Base-by-base conservation (phyloP, 345 rosid genomes). In the Litchi chinensis region DNA sequence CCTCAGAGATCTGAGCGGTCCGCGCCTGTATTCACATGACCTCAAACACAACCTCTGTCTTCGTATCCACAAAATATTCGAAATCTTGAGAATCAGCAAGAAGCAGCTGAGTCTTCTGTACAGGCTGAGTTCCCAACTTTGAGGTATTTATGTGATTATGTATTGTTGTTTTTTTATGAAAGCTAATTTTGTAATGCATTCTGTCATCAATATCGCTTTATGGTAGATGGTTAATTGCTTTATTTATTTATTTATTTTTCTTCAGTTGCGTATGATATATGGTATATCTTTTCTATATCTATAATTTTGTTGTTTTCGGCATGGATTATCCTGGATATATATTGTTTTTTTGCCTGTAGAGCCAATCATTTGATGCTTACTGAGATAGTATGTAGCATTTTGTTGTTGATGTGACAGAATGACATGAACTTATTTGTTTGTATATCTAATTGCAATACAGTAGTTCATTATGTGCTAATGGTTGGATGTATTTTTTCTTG, bases 1-100 rank as follows among this genome's bases (percentile, higher is more conserved):
- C 99, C 99, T 81, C 95, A 88, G 82, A 91, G 98, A 85, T 74
- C 97, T 5, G 98, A 97, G 86, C 89, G 90, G 79, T 84, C 98
- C 48, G 94, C 97, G 44, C 98, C 98, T 66, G 94, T 93, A 83
- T 91, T 96, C 76, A 97, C 99, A 37, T 97, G 97, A 79, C 97
- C 93, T 54, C 98, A 94, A 85, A 90, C 99, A 59, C 98, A 93
- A 76, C 98, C 98, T 59, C 81, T 94, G 86, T 28, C 98, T 18
- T 91, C 95, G 40, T 92, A 87, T 88, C 95, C 98, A 68, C 93
- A 73, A 88, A 97, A 91, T 85, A 71, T 93, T 79, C 94, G 89
- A 71, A 91, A 85, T 76, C 77, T 82, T 83, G 96, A 91, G 77
- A 54, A 82, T 75, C 85, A 70, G 77, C 89, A 75, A 74, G 98